Conservation (phyloP, 208 protist species). For the Wallacemonas collosoma region DNA sequence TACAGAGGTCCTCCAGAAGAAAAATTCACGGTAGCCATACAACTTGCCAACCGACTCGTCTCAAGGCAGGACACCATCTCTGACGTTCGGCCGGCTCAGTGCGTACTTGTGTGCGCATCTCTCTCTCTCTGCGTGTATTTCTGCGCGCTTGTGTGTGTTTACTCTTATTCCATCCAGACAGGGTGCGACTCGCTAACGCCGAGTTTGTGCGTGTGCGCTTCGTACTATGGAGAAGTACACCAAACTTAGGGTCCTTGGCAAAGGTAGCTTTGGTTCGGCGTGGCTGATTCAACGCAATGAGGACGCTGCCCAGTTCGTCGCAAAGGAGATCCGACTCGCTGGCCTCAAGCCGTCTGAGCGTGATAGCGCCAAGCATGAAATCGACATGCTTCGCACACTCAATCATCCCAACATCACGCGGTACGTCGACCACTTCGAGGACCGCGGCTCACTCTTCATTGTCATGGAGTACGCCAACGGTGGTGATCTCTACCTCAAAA, state of each 20-base stretch:
- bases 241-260: constrained; percentile 86
- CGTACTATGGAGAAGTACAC: constrained; percentile 82
- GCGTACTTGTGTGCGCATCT: background rate
- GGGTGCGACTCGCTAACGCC: background rate
- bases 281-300: constrained; percentile 85
- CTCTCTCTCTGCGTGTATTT: constrained; percentile 8
- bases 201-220: constrained; percentile 32
- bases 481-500: constrained; percentile 86
- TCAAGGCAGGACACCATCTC: too few relatives aligned
- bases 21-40: too few relatives aligned
- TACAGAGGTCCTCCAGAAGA: too few relatives aligned
- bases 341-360: constrained; percentile 80
- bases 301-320: constrained; percentile 86
- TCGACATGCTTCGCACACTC: constrained; percentile 83
- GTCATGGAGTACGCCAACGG: constrained; percentile 94
- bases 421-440: constrained; percentile 89
- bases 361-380: constrained; percentile 87
- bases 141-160: background rate
- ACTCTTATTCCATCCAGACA: too few relatives aligned
- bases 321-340: constrained; percentile 85
- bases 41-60: too few relatives aligned
- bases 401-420: constrained; percentile 92
- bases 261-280: constrained; percentile 91
- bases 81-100: background rate
- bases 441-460: constrained; percentile 84